These are phyloP conservation scores for Clavispora phyllophila DNA, from an alignment of 805 yeast genomes.

Conservation along the genomic window DNA sequence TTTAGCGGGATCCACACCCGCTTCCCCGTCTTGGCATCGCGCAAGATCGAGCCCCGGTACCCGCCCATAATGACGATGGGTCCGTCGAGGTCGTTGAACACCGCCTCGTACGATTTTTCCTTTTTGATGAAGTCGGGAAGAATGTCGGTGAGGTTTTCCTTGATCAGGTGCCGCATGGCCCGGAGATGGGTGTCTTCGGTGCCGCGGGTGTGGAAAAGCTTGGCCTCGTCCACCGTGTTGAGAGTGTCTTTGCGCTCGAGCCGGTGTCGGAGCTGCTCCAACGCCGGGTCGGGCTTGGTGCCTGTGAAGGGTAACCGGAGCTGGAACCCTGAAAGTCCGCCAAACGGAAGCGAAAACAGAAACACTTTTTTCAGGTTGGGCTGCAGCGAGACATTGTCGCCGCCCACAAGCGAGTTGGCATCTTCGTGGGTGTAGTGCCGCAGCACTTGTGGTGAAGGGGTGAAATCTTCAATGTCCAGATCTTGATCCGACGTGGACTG, in stretches of 20 bases:
- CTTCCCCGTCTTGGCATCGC: constrained; percentile 59
- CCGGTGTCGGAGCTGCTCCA: constrained; percentile 32
- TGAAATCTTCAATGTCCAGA: neutral
- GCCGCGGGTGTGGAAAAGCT: constrained; percentile 50
- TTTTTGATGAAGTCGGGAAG: constrained; percentile 27
- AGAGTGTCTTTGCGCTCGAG: constrained; percentile 53
- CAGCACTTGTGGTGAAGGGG: constrained; percentile 1
- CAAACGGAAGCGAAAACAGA: constrained; percentile 57
- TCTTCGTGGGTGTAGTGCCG: constrained; percentile 21
- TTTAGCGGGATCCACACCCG: constrained; percentile 84
- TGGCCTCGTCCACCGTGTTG: constrained; percentile 59
- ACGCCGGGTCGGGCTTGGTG: constrained; percentile 12
- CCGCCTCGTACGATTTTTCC: constrained; percentile 33
- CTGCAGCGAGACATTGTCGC: constrained; percentile 22
- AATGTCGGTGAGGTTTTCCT: constrained; percentile 43
- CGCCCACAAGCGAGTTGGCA: constrained; percentile 50
- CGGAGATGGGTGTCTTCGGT: constrained; percentile 62
- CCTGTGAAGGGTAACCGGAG: constrained; percentile 19
- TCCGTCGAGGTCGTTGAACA: constrained; percentile 64
- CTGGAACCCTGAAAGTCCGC: constrained; percentile 28
- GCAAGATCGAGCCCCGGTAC: constrained; percentile 73
- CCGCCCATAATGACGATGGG: constrained; percentile 84
- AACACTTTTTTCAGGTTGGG: constrained; percentile 39
- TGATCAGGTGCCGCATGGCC: constrained; percentile 63
- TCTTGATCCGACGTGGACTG: neutral